These are phyloP conservation scores for Kwoniella sp. DNA, from an alignment of 768 basidiomycete species.

Conservation along the genomic window DNA sequence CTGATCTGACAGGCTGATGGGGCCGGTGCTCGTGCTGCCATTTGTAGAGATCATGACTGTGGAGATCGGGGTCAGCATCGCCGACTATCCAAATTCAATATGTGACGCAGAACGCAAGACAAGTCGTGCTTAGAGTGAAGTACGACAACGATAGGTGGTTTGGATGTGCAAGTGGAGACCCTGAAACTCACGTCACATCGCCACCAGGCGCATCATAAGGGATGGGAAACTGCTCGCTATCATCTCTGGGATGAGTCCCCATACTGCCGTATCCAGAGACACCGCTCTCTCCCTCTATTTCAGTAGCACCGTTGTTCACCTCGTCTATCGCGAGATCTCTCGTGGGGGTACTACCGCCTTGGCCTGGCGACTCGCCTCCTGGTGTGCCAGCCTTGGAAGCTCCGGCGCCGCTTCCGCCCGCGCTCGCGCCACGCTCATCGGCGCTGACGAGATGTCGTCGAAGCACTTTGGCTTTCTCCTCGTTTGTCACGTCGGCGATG, in stretches of 20 bases:
- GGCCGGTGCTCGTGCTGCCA: conserved; percentile 59
- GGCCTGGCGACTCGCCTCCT: neutral
- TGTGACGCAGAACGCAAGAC: conserved; percentile 5
- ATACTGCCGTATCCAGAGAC: conserved; percentile 21
- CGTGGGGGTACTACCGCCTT: neutral
- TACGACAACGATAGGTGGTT: neutral
- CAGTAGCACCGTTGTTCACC: neutral
- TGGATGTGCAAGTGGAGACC: neutral
- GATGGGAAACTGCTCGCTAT: conserved; percentile 77
- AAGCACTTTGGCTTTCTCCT: conserved; percentile 81
- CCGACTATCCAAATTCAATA: too few relatives aligned
- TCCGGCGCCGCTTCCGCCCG: conserved; percentile 32
- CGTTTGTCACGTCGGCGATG: conserved; percentile 63
- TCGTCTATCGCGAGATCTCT: conserved; percentile 19
- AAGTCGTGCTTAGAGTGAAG: neutral
- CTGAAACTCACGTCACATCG: conserved; percentile 78
- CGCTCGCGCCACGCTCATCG: conserved; percentile 62
- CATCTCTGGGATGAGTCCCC: conserved; percentile 56
- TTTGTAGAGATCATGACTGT: conserved; percentile 83
- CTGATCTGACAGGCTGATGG: conserved; percentile 58
- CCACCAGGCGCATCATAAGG: conserved; percentile 84
- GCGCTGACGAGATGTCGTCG: conserved; percentile 77
- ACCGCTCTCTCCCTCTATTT: conserved; percentile 13
- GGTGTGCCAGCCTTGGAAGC: conserved; percentile 1
- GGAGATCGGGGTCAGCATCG: neutral